Conservation (phyloP, 2,329 filamentous ascomycete species). For the Pestalotiopsis sp. region DNA sequence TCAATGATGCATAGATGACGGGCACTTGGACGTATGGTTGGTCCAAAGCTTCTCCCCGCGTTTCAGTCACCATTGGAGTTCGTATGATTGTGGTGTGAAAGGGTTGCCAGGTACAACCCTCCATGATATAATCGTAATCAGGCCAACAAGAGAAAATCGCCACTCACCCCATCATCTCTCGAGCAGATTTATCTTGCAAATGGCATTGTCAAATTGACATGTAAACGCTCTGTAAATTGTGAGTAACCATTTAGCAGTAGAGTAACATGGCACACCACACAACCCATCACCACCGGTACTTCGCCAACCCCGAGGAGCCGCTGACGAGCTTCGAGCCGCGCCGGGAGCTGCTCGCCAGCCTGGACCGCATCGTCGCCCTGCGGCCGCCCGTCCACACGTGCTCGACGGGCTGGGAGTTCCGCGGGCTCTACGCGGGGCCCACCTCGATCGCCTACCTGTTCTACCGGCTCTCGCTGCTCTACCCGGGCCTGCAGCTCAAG, state of each 20-base stretch:
- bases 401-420: conserved; percentile 33
- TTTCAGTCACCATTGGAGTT: neutral
- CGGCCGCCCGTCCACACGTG: conserved; percentile 28
- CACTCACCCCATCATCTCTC: too few relatives aligned
- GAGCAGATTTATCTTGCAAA: neutral
- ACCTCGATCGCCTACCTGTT: conserved; percentile 61
- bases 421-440: conserved; percentile 56
- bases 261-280: neutral
- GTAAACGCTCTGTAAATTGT: neutral
- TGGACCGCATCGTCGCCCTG: conserved; percentile 23
- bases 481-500: conserved; percentile 46
- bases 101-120: neutral
- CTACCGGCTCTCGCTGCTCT: conserved; percentile 45
- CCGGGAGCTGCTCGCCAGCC: conserved; percentile 24
- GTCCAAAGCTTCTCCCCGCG: neutral
- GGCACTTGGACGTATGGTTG: neutral
- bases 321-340: conserved; percentile 16
- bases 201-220: neutral
- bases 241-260: neutral
- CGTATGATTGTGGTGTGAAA: neutral
- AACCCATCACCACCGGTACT: conserved; percentile 17
- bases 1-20: neutral
- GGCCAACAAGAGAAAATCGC: too few relatives aligned
- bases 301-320: conserved; percentile 18
- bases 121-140: too few relatives aligned